Evolutionary conservation across 495 filamentous ascomycete species (phyloP).

Genomic region (Penicillium manginii): DNA sequence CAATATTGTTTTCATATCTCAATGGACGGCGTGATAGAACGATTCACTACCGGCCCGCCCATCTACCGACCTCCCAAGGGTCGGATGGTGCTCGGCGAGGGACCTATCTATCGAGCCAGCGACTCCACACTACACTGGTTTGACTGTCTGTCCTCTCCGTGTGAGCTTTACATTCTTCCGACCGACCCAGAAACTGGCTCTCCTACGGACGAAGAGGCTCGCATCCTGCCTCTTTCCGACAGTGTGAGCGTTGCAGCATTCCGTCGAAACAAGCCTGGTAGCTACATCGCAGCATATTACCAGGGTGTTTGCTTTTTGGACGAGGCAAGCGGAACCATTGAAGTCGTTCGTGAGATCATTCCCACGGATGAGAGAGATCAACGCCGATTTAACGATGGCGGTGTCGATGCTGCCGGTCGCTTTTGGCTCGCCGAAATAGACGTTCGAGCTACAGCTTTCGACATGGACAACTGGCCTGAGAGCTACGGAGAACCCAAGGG

Average conservation of each 20-base stretch:
- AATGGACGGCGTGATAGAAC: conserved; percentile 4
- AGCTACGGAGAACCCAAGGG: conserved; percentile 25
- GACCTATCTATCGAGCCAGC: conserved; percentile 26
- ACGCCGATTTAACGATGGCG: conserved; percentile 30
- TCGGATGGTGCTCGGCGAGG: conserved; percentile 32
- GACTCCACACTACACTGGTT: conserved; percentile 35
- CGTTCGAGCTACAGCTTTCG: conserved; percentile 18
- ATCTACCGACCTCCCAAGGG: conserved; percentile 25
- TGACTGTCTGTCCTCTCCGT: conserved; percentile 27
- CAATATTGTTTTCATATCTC: background rate
- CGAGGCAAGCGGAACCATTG: conserved; percentile 25
- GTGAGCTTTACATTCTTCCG: conserved; percentile 28
- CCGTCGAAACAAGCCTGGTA: conserved; percentile 26
- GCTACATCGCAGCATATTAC: conserved; percentile 34
- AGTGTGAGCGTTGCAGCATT: conserved; percentile 30
- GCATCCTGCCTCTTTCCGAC: conserved; percentile 22
- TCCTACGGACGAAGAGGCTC: conserved; percentile 15
- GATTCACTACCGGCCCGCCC: conserved; percentile 27
- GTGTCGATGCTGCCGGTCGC: conserved; percentile 29
- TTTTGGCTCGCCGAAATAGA: conserved; percentile 35
- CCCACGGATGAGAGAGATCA: conserved; percentile 23
- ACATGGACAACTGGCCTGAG: conserved; percentile 12
- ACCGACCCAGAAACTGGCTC: conserved; percentile 22
- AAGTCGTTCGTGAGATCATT: conserved; percentile 31
- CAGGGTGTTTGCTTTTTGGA: conserved; percentile 32